Base-by-base conservation (phyloP, 192 early-diverging fungal genomes). In the Diversispora eburnea region DNA sequence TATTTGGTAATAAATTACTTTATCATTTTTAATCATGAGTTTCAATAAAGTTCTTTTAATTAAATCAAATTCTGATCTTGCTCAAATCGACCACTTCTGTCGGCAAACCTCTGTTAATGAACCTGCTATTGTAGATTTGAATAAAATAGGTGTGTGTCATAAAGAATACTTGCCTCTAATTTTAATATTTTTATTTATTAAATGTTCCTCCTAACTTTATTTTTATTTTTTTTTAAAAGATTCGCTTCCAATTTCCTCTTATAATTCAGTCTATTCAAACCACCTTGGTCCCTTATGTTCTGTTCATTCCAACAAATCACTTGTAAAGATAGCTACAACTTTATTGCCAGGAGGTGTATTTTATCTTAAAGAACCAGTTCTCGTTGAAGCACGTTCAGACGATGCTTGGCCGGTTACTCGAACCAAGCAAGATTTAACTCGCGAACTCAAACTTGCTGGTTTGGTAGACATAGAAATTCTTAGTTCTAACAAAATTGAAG, bases 401-500 rank as follows among this genome's bases (percentile, higher is more conserved):
- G 68, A 85, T 12, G 76, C 83, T 3, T 64, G 72, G 22, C 85
- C 89, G 15, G 65, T 88, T 12, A 79, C 83, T 67, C 87, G 91
- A 56, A 88, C 89, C 12, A 71, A 82, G 41, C 70, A 77, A 8
- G 86, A 86, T 52, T 80, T 97, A 8, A 75, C 87, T 3, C 88
- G 91, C 5, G 88, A 85, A 65, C 79, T 96, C 52, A 89, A 89
- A 76, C 87, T 97, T 75, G 87, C 92, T 58, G 96, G 96, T 9
- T 95, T 95, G 77, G 86, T 95, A 25, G 90, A 93, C 70, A 73
- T 86, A 8, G 72, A 79, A 33, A 70, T 89, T 25, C 78, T 72
- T 7, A 45, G 61, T 7, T 55, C 75, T 13, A 68, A 74, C 9
- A 62, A 80, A 43, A 83, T 91, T 0, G 69, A 84, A 0, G 84